Evolutionary conservation across 306 rosid genomes (phyloP).

Genomic region (Oemleria cerasiformis): DNA sequence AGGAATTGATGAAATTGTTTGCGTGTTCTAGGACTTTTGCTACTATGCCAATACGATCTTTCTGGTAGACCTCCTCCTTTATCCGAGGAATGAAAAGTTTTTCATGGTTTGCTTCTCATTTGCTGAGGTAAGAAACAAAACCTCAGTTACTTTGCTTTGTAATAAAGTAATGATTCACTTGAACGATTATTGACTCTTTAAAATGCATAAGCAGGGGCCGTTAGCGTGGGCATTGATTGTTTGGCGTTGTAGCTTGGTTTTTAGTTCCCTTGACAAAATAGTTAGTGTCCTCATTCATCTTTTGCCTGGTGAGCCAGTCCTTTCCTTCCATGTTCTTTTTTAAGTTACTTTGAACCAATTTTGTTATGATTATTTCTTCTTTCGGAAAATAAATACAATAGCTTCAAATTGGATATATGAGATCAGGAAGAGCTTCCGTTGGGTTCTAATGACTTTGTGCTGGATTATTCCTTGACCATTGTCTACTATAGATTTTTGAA

Average conservation of each 20-base stretch:
- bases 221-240: conserved; percentile 95
- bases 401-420: not conserved
- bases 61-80: conserved; percentile 70
- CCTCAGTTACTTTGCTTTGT: conserved; percentile 16
- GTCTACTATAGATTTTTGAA: not conserved
- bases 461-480: not conserved
- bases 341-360: not conserved
- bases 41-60: conserved; percentile 93
- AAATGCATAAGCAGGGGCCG: conserved; percentile 69
- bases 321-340: conserved; percentile 2
- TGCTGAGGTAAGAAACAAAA: conserved; percentile 73
- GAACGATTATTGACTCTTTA: conserved; percentile 27
- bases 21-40: conserved; percentile 74
- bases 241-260: conserved; percentile 99
- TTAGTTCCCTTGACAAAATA: conserved; percentile 78
- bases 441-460: not conserved
- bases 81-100: conserved; percentile 78
- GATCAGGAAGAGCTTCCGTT: not conserved
- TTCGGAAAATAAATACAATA: not conserved
- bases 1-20: conserved; percentile 28
- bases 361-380: not conserved
- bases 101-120: conserved; percentile 93
- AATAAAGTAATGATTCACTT: conserved; percentile 11
- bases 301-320: conserved; percentile 64
- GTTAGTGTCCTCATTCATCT: conserved; percentile 97